Evolutionary conservation across 2,329 filamentous ascomycete genomes (phyloP).

Genomic region (Colletotrichum filicis): DNA sequence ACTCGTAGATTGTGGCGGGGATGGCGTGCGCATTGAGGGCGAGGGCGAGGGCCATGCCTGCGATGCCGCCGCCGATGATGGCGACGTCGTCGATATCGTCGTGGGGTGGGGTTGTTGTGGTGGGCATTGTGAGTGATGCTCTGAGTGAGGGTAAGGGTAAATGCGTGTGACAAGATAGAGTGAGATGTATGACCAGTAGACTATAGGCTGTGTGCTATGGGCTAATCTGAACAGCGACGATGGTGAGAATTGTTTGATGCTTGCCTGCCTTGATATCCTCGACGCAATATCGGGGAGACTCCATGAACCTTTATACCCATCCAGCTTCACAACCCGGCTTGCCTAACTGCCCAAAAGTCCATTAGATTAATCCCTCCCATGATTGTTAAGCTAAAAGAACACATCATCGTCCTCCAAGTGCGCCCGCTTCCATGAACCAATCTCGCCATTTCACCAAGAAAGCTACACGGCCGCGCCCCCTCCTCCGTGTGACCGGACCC

Average conservation of each 20-base stretch:
- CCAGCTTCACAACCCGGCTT: background rate
- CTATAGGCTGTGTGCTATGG: background rate
- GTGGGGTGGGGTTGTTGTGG: background rate
- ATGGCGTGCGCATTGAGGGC: conserved; percentile 64
- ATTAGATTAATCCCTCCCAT: background rate
- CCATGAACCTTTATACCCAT: background rate
- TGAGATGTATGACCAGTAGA: background rate
- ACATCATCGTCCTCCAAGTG: background rate
- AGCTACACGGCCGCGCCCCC: background rate
- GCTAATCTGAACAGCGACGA: background rate
- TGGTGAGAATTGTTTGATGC: background rate
- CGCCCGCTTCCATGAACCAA: background rate
- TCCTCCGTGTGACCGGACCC: conserved; percentile 6
- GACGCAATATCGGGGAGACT: background rate
- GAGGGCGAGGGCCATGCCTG: conserved; percentile 56
- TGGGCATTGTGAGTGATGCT: background rate
- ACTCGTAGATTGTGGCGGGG: conserved; percentile 61
- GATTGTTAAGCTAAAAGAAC: background rate
- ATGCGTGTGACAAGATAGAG: background rate
- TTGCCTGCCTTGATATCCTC: background rate
- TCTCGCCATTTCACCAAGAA: background rate
- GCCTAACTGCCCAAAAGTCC: background rate
- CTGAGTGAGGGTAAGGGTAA: background rate
- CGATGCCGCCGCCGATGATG: conserved; percentile 32
- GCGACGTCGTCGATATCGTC: conserved; percentile 17